Base-by-base conservation (phyloP, 805 yeast species). In the Candida peoriensis region DNA sequence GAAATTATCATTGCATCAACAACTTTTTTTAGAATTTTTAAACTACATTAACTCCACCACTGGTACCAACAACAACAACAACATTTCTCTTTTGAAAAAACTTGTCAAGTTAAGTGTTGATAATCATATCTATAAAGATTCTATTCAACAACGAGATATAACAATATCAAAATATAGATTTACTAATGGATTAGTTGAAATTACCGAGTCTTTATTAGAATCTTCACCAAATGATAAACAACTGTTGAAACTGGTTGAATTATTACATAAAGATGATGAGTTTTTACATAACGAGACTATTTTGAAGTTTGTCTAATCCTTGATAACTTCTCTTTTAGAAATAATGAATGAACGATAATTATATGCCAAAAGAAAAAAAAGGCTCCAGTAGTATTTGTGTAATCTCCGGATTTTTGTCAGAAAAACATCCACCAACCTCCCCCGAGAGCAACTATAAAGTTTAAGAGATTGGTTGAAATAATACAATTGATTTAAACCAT, bases 151-250 rank as follows among this genome's bases (percentile, higher is more conserved):
- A 34, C 14, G 12, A 10, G 15, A 38, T 2, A 10, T 32, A 10
- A 34, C 38, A 2, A 11, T 38, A 4, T 31, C 32, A 10, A 30
- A 30, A 14, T 33, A 32, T 3, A 32, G 38, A 28, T 38, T 38
- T 32, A 28, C 21, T n/a, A 38, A 38, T 16, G 42, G 35, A 14
- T 13, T 38, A 14, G 26, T 25, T 2, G 14, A 21, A 14, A 4
- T 38, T 2, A 18, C 17, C 12, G 36, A 38, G 11, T 34, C 32
- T 14, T 11, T 33, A 16, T 20, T 22, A 4, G 7, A 8, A 8
- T 15, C 20, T 8, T 18, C 20, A 10, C n/a, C 15, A 16, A 12
- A 19, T 4, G 32, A 38, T 16, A 4, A 23, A 8, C 27, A 29
- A 13, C 16, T 34, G 8, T 7, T n/a, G 16, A 13, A 24, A 8